phyloP scores from a whole-genome alignment of 2,329 filamentous ascomycete genomes.

The Pseudogymnoascus verrucosus region DNA sequence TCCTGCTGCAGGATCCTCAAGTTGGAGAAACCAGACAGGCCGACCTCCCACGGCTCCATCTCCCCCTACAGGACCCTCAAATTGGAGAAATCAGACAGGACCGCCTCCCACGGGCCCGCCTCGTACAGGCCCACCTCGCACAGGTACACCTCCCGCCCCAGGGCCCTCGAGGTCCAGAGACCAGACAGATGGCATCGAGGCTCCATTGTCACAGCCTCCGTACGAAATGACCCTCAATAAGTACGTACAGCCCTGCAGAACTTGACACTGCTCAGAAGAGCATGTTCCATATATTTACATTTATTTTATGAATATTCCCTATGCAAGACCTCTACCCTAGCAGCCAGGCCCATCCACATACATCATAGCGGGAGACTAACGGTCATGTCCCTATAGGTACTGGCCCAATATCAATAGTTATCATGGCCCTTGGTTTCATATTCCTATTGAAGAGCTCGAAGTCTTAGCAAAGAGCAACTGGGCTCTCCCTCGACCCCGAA shows the following conservation, averaged over 20 bases:
- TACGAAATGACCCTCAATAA: constrained; percentile 45
- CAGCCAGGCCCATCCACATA: too few relatives aligned
- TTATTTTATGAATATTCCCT: neutral
- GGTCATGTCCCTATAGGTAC: constrained; percentile 45
- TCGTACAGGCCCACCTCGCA: neutral
- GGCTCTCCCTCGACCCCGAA: constrained; percentile 64
- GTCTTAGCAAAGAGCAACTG: constrained; percentile 73
- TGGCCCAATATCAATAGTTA: constrained; percentile 81
- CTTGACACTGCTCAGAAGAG: neutral
- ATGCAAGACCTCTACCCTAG: neutral
- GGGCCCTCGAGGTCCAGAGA: neutral
- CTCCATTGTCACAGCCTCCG: neutral
- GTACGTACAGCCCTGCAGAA: constrained; percentile 37
- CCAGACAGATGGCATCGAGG: neutral
- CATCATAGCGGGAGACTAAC: neutral
- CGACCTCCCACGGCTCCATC: neutral
- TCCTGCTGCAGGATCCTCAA: neutral
- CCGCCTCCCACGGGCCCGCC: too few relatives aligned
- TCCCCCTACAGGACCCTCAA: neutral
- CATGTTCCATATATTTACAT: neutral
- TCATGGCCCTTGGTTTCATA: constrained; percentile 74
- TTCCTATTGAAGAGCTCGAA: constrained; percentile 72
- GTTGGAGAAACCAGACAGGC: neutral
- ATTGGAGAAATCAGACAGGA: too few relatives aligned
- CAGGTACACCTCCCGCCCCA: neutral